Evolutionary conservation across 1,139 yeast species (phyloP), one percentile per base, ranked within the genome.

Genomic region (Hemisphaericaspora xylofermentans): DNA sequence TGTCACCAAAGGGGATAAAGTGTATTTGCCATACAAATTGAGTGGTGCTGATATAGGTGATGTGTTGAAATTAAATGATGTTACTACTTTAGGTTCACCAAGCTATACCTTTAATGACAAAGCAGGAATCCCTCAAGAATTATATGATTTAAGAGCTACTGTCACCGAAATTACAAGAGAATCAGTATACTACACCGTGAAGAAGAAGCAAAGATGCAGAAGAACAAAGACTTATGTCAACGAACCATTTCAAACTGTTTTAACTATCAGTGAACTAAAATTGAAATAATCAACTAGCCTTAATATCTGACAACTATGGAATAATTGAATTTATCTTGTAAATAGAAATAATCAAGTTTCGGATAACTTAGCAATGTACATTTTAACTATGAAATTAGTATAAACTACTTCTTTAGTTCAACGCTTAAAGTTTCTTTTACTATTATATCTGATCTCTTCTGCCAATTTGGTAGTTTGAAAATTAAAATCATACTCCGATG

Each of bases 1-100:
- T 47, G 95, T 94, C 17, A 89, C 98, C 16, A 80, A 84, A 51
- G 98, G 98, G 16, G 99, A 94, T 61, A 77, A 74, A 50, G 78
- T 93, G 39, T 76, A 82, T 34, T 66, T 93, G 30, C 96, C 96
- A 2, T 89, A 78, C 62, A 78, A 80, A 49, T 61, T 93, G 69
- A 83, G 81, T 54, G 77, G 79, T 41, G 94, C 84, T 8, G 73
- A 81, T 45, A 83, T 91, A 5, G 98, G 98, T 14, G 96, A 89
- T 60, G 73, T 72, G 28, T 71, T 94, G 44, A 66, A 72, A 35
- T 76, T 94, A 58, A 79, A 79, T 49, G 84, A 88, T 52, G 91
- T 91, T 30, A 79, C 84, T 18, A 82, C 89, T 10, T 66, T 94
- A 36, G 98, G 98, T 2, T 82, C 95, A 4, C 82, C 96, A 36